Evolutionary conservation across 1,284 basidiomycete genomes (phyloP).

Genomic region (Farysia itapuensis): DNA sequence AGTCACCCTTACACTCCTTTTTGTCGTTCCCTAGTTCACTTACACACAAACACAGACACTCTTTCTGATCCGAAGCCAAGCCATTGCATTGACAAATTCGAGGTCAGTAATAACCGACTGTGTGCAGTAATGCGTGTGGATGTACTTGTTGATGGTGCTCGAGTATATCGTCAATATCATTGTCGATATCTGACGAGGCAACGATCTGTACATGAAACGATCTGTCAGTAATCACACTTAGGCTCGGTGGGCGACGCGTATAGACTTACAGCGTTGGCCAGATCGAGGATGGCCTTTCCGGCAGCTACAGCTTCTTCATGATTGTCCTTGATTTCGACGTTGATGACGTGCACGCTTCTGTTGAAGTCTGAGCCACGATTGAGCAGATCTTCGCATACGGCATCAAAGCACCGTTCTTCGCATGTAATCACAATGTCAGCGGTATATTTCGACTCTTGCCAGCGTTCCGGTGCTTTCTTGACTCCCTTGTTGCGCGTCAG

Average conservation of each 20-base stretch:
- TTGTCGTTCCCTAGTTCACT: too few relatives aligned
- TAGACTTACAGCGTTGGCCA: slow-evolving; percentile 78
- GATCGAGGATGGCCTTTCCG: slow-evolving; percentile 88
- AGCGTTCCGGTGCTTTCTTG: slow-evolving; percentile 90
- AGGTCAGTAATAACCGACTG: slow-evolving; percentile 62
- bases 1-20: too few relatives aligned
- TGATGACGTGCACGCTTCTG: slow-evolving; percentile 91
- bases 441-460: slow-evolving; percentile 85
- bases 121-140: slow-evolving; percentile 88
- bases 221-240: too few relatives aligned
- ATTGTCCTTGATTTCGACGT: slow-evolving; percentile 98
- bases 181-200: slow-evolving; percentile 79
- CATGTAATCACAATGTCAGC: slow-evolving; percentile 98
- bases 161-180: slow-evolving; percentile 84
- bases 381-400: slow-evolving; percentile 94
- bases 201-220: too few relatives aligned
- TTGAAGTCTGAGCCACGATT: slow-evolving; percentile 86
- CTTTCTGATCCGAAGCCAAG: too few relatives aligned
- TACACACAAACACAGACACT: too few relatives aligned
- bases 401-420: slow-evolving; percentile 97
- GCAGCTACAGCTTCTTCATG: slow-evolving; percentile 97
- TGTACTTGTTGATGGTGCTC: slow-evolving; percentile 81
- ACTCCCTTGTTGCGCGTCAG: slow-evolving; percentile 90
- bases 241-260: too few relatives aligned
- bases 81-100: too few relatives aligned